Evolutionary conservation across 805 yeast genomes (phyloP), one percentile per base, ranked within the genome.

Genomic region (Jamesozyma spencerorum): DNA sequence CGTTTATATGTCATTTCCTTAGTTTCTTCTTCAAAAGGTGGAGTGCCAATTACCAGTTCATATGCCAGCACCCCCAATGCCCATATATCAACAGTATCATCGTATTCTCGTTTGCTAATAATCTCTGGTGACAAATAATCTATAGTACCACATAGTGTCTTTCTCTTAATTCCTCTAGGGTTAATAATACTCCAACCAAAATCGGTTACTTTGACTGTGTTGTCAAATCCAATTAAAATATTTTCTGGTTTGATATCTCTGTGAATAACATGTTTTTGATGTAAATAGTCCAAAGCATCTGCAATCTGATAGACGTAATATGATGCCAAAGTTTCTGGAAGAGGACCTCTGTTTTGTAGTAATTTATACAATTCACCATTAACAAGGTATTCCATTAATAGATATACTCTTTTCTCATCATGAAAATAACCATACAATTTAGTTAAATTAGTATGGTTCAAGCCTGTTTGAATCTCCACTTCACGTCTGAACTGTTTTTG

Each of bases 121-220:
- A 92, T 80, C 63, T 90, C 98, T 6, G 98, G 98, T 0, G 97
- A 94, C 13, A 92, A 63, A 52, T 90, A 90, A 62, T 92, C 97
- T 31, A 90, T 66, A 0, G 98, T 92, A 0, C 98, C 97, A 62
- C 97, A 92, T 66, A 92, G 74, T 0, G 97, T 90, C 13, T 77
- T 70, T 53, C 96, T 66, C 46, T 75, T 72, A 0, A 69, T 63
- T 0, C 72, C 63, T 1, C 77, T 75, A 0, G 83, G 72, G 49
- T 77, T 78, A 6, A 53, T 47, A 2, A 88, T 90, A 41, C 94
- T 82, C 97, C 97, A 90, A 12, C 98, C 98, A 58, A 92, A 90
- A 63, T 90, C 98, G 15, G 95, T 81, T 30, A 90, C 70, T 58
- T 88, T 90, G 40, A 90, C 70, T 18, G 74, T 74, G 47, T 87